These are phyloP conservation scores for Ceratocystis albifundus DNA, from an alignment of 2,329 filamentous ascomycete species.

Conservation along the genomic window DNA sequence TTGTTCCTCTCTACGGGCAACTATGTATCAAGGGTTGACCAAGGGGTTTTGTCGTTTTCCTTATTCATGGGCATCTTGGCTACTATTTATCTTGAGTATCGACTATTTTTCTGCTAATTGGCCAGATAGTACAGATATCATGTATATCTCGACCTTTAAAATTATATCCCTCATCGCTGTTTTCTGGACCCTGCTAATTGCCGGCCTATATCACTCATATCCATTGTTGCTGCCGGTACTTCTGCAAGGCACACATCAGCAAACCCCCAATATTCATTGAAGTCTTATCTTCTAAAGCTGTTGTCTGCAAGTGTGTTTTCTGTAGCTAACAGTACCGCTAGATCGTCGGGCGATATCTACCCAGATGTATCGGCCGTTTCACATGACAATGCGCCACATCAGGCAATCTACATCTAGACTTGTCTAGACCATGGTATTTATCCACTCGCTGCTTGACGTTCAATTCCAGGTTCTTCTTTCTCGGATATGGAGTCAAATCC, in stretches of 20 bases:
- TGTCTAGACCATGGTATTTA: neutral
- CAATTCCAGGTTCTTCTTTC: neutral
- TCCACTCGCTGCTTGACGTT: neutral
- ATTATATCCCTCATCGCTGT: neutral
- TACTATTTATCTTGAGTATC: neutral
- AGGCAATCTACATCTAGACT: neutral
- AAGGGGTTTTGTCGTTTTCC: neutral
- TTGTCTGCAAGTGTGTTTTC: neutral
- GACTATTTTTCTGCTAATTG: neutral
- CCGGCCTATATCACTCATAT: neutral
- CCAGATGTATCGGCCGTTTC: no score
- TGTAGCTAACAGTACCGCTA: no score
- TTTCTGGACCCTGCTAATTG: no score
- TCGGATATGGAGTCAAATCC: no score
- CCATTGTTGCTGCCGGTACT: neutral
- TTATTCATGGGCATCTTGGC: neutral
- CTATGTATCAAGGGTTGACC: neutral
- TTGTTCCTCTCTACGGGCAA: neutral
- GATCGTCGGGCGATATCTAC: no score
- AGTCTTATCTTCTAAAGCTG: neutral
- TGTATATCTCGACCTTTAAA: neutral
- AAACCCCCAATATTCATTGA: neutral
- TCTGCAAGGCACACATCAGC: neutral
- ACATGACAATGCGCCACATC: no score
- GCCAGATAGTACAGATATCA: neutral